phyloP scores from a whole-genome alignment of 1,284 basidiomycete species.

The Ustilago esculenta region DNA sequence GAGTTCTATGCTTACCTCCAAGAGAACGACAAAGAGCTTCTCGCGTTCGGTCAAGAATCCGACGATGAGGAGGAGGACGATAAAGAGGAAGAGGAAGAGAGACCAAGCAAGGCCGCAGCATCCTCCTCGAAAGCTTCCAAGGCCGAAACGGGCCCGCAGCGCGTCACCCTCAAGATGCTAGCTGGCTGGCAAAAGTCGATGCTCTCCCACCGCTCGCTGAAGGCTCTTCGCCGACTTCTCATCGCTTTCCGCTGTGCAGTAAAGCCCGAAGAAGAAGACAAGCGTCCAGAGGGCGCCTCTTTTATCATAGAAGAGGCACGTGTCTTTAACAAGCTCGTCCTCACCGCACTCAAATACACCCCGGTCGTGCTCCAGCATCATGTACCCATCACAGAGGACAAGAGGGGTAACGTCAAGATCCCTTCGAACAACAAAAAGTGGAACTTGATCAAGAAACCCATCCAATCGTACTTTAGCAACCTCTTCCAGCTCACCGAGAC shows the following conservation, averaged over 20 bases:
- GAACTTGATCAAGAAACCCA: conserved; percentile 81
- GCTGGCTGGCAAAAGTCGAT: conserved; percentile 89
- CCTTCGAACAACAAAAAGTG: conserved; percentile 67
- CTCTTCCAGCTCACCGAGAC: conserved; percentile 60
- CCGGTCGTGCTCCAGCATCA: conserved; percentile 89
- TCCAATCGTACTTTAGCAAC: conserved; percentile 73
- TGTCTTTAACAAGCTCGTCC: conserved; percentile 86
- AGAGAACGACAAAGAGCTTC: conserved; percentile 89
- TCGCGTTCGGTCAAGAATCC: conserved; percentile 75
- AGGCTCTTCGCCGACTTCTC: conserved; percentile 85
- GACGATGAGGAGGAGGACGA: conserved; percentile 64
- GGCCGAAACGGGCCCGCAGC: conserved; percentile 39
- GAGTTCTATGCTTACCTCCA: conserved; percentile 98
- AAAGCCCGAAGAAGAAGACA: conserved; percentile 52
- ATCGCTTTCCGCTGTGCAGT: conserved; percentile 65
- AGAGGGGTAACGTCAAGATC: conserved; percentile 69
- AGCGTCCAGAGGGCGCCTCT: conserved; percentile 40
- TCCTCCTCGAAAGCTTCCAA: conserved; percentile 24
- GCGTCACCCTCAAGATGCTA: conserved; percentile 79
- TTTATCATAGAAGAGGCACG: conserved; percentile 63
- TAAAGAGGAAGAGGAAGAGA: conserved; percentile 28
- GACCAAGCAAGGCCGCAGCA: conserved; percentile 20
- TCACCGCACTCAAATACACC: conserved; percentile 87
- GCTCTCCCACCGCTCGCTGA: conserved; percentile 85
- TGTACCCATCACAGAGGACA: conserved; percentile 79